Evolutionary conservation across 192 early-diverging fungal species (phyloP), one percentile per base, ranked within the genome.

Genomic region (Chytriomyces sp.): DNA sequence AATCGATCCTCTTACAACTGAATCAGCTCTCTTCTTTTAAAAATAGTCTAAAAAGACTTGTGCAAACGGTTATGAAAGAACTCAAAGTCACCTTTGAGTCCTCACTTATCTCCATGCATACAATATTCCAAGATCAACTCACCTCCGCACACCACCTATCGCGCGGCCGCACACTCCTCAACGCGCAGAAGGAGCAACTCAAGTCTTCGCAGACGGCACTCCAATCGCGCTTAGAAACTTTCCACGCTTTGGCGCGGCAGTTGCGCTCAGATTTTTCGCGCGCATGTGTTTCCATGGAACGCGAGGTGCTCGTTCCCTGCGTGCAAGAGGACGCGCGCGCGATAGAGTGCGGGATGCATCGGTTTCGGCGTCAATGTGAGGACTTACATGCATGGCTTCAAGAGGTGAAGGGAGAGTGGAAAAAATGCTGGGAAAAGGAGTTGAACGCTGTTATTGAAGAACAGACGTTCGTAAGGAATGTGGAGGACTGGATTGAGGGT

Each of bases 371-470:
- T 26, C 52, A 68, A 37, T 52, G 52, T 33, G 26, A 28, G 54
- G 26, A 55, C 17, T 5, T 33, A 17, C 72, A 87, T 1, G 58
- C 78, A 25, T 86, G 85, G 49, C 90, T 94, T 41, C 76, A 80
- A 52, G 82, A 86, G 0, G 80, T 88, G 12, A 82, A 89, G 40
- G 81, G 88, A n/a, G 82, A 83, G 5, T 93, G 91, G 91, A 93
- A 92, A 60, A 88, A 88, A 77, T 90, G 86, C 1, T 94, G 93
- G 93, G 91, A 93, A 71, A 87, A 88, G 7, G 93, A 94, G 74
- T 74, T 94, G 49, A 90, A 94, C 63, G 90, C 82, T 33, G 90
- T 94, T 59, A 79, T 94, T 26, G 86, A 88, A 60, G 93, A 94
- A 64, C 91, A 94, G 72, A 78, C 86, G 70, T 89, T 91, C 54